phyloP scores from a whole-genome alignment of 129 eudicot genomes.

The Artemisia argyi region DNA sequence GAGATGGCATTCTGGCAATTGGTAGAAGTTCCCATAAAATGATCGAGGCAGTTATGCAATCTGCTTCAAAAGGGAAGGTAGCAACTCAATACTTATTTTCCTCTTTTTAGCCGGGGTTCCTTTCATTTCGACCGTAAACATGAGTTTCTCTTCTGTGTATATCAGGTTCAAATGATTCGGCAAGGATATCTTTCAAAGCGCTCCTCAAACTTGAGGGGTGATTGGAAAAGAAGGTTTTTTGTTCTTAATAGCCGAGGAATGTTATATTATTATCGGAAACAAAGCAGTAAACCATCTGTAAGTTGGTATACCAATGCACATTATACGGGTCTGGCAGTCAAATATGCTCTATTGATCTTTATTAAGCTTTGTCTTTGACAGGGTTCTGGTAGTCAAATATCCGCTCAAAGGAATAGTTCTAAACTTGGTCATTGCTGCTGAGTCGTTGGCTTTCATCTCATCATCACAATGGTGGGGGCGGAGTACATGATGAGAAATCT shows the following conservation, averaged over 20 bases:
- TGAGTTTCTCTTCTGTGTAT: background rate
- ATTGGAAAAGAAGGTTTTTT: conserved; percentile 91
- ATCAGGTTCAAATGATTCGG: conserved; percentile 88
- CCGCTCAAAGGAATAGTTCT: too few relatives aligned
- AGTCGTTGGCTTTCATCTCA: conserved; percentile 95
- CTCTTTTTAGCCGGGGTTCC: background rate
- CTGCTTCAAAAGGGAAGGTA: conserved; percentile 82
- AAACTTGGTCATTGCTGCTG: too few relatives aligned
- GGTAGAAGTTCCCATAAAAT: too few relatives aligned
- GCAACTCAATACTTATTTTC: conserved; percentile 17
- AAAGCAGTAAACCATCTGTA: conserved; percentile 77
- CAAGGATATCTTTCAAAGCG: conserved; percentile 88
- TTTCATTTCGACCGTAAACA: background rate
- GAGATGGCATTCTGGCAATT: too few relatives aligned
- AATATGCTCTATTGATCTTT: too few relatives aligned
- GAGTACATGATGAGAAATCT: conserved; percentile 90
- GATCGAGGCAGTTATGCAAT: conserved; percentile 94
- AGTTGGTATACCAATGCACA: conserved; percentile 21
- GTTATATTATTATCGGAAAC: conserved; percentile 87
- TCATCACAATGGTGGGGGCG: conserved; percentile 52
- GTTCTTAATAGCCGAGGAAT: conserved; percentile 91
- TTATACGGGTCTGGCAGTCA: too few relatives aligned
- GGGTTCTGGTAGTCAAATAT: too few relatives aligned
- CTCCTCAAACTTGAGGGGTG: conserved; percentile 82
- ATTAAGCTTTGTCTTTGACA: too few relatives aligned